These are phyloP conservation scores for Cicer cuneatum DNA, from an alignment of 306 rosid species.

Conservation along the genomic window DNA sequence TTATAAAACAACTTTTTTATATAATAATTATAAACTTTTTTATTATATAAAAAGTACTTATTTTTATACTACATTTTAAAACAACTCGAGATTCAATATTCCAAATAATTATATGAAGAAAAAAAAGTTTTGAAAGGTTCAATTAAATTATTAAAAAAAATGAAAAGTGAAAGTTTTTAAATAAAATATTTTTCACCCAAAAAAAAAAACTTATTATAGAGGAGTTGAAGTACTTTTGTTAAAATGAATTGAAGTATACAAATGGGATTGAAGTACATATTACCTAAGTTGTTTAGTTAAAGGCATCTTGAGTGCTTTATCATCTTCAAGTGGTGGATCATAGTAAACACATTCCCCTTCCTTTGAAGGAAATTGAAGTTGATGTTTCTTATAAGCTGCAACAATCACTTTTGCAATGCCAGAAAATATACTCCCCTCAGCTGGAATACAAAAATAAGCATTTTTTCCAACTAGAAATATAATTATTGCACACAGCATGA, in stretches of 20 bases:
- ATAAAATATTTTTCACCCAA: no score
- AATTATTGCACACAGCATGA: slow-evolving; percentile 40
- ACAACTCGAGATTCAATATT: no score
- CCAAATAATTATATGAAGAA: no score
- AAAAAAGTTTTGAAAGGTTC: no score
- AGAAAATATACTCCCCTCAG: slow-evolving; percentile 52
- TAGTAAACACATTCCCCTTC: slow-evolving; percentile 29
- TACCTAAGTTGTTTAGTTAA: slow-evolving; percentile 47
- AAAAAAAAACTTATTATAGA: no score
- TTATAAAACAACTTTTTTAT: no score
- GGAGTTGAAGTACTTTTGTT: no score
- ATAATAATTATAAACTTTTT: no score
- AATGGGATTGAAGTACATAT: slow-evolving; percentile 1
- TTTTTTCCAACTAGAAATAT: slow-evolving; percentile 46
- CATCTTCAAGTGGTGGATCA: slow-evolving; percentile 49
- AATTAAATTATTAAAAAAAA: no score
- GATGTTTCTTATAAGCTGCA: slow-evolving; percentile 53
- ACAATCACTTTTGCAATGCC: slow-evolving; percentile 52
- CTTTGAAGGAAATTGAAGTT: slow-evolving; percentile 35
- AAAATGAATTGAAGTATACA: neutral
- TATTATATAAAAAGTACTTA: no score
- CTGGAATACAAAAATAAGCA: slow-evolving; percentile 33
- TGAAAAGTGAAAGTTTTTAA: no score
- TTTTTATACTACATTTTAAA: no score
- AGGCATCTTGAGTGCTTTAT: slow-evolving; percentile 48